These are phyloP conservation scores for Penicillium nordicum DNA, from an alignment of 2,329 filamentous ascomycete species.

Conservation along the genomic window DNA sequence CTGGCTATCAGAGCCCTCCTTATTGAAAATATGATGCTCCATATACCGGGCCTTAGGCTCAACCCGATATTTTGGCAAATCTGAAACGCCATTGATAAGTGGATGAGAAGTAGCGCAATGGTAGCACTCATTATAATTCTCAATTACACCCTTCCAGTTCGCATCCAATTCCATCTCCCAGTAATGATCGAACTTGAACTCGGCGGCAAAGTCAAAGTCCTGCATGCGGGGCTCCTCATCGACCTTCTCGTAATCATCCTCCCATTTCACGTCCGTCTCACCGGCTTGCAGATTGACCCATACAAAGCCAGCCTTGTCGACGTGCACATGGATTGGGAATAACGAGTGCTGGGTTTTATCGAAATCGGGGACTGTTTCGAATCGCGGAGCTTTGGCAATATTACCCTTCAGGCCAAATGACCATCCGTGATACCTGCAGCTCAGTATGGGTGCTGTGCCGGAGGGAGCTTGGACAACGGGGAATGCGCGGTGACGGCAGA, in stretches of 20 bases:
- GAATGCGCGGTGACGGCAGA: constrained; percentile 25
- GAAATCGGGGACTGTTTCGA: constrained; percentile 20
- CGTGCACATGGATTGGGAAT: constrained; percentile 20
- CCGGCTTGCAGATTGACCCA: constrained; percentile 26
- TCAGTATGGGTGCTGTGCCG: constrained; percentile 17
- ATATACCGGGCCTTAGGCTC: constrained; percentile 51
- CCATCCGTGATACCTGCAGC: constrained; percentile 28
- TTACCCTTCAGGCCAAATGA: constrained; percentile 26
- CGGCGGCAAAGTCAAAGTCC: constrained; percentile 20
- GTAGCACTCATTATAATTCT: constrained; percentile 30
- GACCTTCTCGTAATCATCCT: constrained; percentile 15
- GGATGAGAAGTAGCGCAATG: constrained; percentile 27
- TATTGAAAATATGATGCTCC: constrained; percentile 49
- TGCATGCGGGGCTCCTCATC: constrained; percentile 24
- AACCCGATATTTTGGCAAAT: constrained; percentile 55
- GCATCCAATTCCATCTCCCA: constrained; percentile 26
- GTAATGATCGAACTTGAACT: constrained; percentile 24
- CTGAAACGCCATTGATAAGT: constrained; percentile 42
- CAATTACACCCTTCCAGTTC: constrained; percentile 25
- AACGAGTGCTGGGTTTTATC: constrained; percentile 19
- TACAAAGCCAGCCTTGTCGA: constrained; percentile 23
- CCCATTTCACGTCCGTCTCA: constrained; percentile 18
- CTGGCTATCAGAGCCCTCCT: constrained; percentile 47
- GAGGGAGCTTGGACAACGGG: constrained; percentile 15
- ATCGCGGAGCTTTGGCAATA: constrained; percentile 24